A percentile compares a stretch with the other conserved stretches of the same genome.
Evolutionary conservation across 1,284 basidiomycete genomes (phyloP).

Genomic region (Mycosarcoma mackinlayi): DNA sequence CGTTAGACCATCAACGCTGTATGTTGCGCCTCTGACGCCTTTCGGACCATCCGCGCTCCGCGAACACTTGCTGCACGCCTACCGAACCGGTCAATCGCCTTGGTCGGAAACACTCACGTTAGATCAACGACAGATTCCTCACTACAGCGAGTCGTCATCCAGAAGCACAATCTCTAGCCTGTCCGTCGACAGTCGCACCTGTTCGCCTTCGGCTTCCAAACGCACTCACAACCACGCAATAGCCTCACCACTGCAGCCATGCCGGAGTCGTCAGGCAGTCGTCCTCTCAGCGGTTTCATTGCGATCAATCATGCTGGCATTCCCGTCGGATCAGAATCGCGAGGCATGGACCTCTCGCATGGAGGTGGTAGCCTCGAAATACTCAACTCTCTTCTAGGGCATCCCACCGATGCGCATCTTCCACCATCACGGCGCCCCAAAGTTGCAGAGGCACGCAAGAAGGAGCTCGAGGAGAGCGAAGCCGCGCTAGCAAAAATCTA

Average conservation of each 20-base stretch:
- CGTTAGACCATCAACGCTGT: too few relatives aligned
- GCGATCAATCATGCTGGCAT: conserved; percentile 15
- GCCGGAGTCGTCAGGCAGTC: conserved; percentile 20
- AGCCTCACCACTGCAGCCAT: conserved; percentile 6
- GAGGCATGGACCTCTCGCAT: conserved; percentile 4
- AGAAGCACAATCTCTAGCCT: too few relatives aligned
- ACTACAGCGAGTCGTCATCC: too few relatives aligned
- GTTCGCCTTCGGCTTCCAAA: too few relatives aligned
- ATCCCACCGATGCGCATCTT: neutral
- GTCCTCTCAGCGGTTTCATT: conserved; percentile 12
- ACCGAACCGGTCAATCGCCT: too few relatives aligned
- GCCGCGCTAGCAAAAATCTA: conserved; percentile 63
- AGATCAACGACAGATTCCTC: too few relatives aligned
- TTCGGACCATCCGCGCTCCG: too few relatives aligned
- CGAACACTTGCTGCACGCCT: too few relatives aligned
- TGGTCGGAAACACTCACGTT: too few relatives aligned
- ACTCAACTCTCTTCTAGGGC: conserved; percentile 12
- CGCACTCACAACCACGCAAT: too few relatives aligned
- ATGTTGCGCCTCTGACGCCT: too few relatives aligned
- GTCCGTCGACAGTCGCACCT: too few relatives aligned
- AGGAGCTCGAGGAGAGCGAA: conserved; percentile 73
- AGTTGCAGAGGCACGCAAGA: conserved; percentile 28
- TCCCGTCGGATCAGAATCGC: conserved; percentile 4
- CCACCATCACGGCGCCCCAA: neutral
- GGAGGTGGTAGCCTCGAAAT: neutral